Percentiles rank a stretch among this genome's conserved stretches.
phyloP scores from a whole-genome alignment of 2,329 filamentous ascomycete species.

The Didymella pinodella region DNA sequence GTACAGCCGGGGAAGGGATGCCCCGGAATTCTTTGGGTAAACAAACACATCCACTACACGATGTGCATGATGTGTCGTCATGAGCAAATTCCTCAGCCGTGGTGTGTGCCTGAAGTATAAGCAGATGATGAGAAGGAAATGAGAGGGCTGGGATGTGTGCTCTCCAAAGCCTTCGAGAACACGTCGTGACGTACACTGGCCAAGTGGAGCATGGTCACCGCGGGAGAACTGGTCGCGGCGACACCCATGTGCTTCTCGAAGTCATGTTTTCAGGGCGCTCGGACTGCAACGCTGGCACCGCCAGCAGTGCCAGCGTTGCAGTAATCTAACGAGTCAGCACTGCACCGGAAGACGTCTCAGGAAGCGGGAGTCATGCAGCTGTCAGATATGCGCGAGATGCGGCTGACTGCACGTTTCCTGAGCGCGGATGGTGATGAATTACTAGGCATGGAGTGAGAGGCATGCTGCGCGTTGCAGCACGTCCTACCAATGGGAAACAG shows the following conservation, averaged over 20 bases:
- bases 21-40: neutral
- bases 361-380: constrained; percentile 5
- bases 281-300: constrained; percentile 16
- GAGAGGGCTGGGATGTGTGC: constrained; percentile 15
- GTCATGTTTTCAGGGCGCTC: constrained; percentile 12
- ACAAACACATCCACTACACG: constrained; percentile 8
- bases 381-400: constrained; percentile 8
- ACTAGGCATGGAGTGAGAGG: constrained; percentile 7
- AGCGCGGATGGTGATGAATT: constrained; percentile 1
- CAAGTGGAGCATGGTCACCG: constrained; percentile 6
- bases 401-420: neutral
- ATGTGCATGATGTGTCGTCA: constrained; percentile 9
- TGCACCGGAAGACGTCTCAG: constrained; percentile 16
- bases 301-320: constrained; percentile 2
- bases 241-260: constrained; percentile 18
- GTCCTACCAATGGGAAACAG: constrained; percentile 15
- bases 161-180: constrained; percentile 13
- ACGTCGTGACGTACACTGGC: constrained; percentile 15
- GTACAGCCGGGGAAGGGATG: constrained; percentile 13
- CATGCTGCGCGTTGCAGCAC: neutral
- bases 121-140: constrained; percentile 9
- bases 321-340: constrained; percentile 24
- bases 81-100: constrained; percentile 16
- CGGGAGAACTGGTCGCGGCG: constrained; percentile 16
- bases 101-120: constrained; percentile 2